These are phyloP conservation scores for Fusarium sp. DNA, from an alignment of 2,329 filamentous ascomycete species.

Conservation along the genomic window DNA sequence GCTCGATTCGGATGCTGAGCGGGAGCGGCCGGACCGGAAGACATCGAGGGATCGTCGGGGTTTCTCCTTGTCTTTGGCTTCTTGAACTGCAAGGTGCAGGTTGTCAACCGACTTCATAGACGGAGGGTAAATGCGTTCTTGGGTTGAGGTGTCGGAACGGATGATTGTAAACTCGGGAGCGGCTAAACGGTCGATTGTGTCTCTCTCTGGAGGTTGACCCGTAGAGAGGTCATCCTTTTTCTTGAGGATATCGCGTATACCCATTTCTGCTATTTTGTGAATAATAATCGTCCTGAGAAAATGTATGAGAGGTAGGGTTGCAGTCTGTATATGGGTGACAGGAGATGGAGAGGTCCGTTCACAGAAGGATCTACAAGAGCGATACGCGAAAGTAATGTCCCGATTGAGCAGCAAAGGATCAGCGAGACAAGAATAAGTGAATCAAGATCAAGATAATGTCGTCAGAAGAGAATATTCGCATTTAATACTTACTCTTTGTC, in stretches of 20 bases:
- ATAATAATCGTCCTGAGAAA: not conserved
- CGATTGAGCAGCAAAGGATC: slow-evolving; percentile 8
- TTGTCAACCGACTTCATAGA: slow-evolving; percentile 50
- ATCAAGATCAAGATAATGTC: not conserved
- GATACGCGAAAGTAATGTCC: slow-evolving; percentile 27
- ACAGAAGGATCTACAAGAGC: slow-evolving; percentile 25
- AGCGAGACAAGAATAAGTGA: not conserved
- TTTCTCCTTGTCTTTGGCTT: slow-evolving; percentile 52
- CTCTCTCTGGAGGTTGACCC: slow-evolving; percentile 54
- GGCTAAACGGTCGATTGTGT: slow-evolving; percentile 56
- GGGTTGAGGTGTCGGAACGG: slow-evolving; percentile 84
- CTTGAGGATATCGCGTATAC: slow-evolving; percentile 67
- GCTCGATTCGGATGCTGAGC: slow-evolving; percentile 63
- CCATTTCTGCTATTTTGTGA: slow-evolving; percentile 57
- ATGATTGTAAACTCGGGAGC: slow-evolving; percentile 85
- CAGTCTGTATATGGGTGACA: slow-evolving; percentile 17
- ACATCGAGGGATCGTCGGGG: slow-evolving; percentile 63
- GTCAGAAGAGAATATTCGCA: not conserved
- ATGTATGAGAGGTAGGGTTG: slow-evolving; percentile 7
- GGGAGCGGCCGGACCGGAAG: slow-evolving; percentile 62
- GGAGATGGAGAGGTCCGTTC: slow-evolving; percentile 30
- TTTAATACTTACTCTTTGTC: not conserved
- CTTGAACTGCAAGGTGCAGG: slow-evolving; percentile 53
- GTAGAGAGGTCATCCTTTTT: slow-evolving; percentile 66
- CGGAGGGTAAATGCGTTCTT: slow-evolving; percentile 85